A percentile compares a stretch with the other conserved stretches of the same genome.
Conservation (phyloP, 768 basidiomycete genomes). For the Collybia mongolica region DNA sequence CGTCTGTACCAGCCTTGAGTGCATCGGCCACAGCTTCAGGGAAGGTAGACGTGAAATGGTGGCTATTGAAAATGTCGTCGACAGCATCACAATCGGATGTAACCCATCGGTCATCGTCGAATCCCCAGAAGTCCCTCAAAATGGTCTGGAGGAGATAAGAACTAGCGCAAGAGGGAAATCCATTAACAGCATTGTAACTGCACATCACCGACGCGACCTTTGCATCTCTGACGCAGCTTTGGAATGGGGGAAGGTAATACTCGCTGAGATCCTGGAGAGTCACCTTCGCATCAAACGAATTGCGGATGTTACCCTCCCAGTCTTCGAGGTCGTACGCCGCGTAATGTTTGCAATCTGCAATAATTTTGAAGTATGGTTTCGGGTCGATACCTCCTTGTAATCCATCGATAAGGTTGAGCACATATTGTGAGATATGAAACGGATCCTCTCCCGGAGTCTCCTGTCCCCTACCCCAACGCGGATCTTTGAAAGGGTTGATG, state of each 20-base stretch:
- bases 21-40: conserved; percentile 49
- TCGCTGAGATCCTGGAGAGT: conserved; percentile 54
- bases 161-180: conserved; percentile 54
- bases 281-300: conserved; percentile 51
- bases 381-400: conserved; percentile 60
- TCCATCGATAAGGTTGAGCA: conserved; percentile 50
- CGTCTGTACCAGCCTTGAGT: conserved; percentile 51
- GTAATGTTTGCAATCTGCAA: conserved; percentile 62
- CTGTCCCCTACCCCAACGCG: conserved; percentile 62
- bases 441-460: conserved; percentile 65
- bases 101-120: conserved; percentile 52
- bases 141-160: conserved; percentile 51
- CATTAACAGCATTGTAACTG: conserved; percentile 65
- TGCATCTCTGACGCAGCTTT: conserved; percentile 57
- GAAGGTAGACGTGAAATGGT: conserved; percentile 44
- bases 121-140: conserved; percentile 50
- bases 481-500: conserved; percentile 58
- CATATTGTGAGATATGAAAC: conserved; percentile 51
- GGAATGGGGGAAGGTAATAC: conserved; percentile 56
- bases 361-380: conserved; percentile 45
- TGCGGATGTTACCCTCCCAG: conserved; percentile 51
- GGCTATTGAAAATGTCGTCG: conserved; percentile 47
- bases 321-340: conserved; percentile 59
- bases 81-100: conserved; percentile 59
- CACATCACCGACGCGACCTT: conserved; percentile 61